Percentiles rank a stretch among this genome's conserved stretches.
Evolutionary conservation across 495 filamentous ascomycete species (phyloP).

Genomic region (Viridothelium virens): DNA sequence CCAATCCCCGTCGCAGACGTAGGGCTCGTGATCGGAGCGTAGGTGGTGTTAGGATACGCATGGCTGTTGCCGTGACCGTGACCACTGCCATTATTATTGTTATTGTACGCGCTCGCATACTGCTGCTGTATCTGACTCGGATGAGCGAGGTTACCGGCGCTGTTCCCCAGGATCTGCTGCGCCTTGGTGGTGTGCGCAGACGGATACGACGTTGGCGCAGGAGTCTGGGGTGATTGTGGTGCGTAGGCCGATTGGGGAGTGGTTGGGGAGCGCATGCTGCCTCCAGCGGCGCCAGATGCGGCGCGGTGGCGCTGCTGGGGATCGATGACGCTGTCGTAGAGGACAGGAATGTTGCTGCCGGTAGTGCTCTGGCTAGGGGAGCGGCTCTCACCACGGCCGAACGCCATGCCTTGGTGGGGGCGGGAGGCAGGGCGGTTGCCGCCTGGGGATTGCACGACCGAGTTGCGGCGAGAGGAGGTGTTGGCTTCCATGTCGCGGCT

Average conservation of each 20-base stretch:
- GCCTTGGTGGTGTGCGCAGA: slow-evolving; percentile 9
- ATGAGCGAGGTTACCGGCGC: slow-evolving; percentile 15
- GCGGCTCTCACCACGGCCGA: slow-evolving; percentile 30
- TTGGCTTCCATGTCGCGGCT: slow-evolving; percentile 22
- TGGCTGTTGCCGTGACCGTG: slow-evolving; percentile 35
- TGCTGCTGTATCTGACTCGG: slow-evolving; percentile 12
- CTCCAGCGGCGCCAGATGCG: slow-evolving; percentile 23
- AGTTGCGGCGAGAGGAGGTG: slow-evolving; percentile 35
- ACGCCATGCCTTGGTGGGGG: slow-evolving; percentile 26
- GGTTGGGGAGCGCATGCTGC: slow-evolving; percentile 15
- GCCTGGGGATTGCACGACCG: slow-evolving; percentile 33
- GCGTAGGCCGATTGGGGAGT: slow-evolving; percentile 18
- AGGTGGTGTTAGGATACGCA: neutral
- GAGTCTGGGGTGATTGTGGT: too few species aligned
- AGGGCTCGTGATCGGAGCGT: too few species aligned
- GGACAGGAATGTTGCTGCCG: slow-evolving; percentile 31
- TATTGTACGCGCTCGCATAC: slow-evolving; percentile 7
- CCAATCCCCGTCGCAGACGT: too few species aligned
- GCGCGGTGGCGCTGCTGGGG: slow-evolving; percentile 23
- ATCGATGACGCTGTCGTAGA: slow-evolving; percentile 27
- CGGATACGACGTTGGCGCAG: neutral
- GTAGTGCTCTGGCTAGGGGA: slow-evolving; percentile 35
- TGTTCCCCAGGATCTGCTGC: slow-evolving; percentile 6
- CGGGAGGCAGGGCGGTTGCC: slow-evolving; percentile 22
- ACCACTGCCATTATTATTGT: slow-evolving; percentile 19